Evolutionary conservation across 805 yeast species (phyloP).

Genomic region (Pichia gijzeniarum): DNA sequence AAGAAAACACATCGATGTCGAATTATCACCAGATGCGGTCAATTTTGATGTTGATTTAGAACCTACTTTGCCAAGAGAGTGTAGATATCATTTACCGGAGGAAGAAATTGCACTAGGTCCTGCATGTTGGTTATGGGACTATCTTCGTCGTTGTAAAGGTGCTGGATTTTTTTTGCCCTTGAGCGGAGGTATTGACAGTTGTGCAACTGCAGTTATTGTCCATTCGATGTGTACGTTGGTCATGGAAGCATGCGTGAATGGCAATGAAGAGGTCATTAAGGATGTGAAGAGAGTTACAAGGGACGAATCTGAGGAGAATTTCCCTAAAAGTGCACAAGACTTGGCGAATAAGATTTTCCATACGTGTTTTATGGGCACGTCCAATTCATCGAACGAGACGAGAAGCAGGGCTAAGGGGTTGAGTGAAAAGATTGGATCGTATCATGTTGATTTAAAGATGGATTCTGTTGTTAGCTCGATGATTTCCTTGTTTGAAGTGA

Average conservation of each 20-base stretch:
- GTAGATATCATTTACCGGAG: conserved; percentile 73
- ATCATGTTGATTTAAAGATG: conserved; percentile 89
- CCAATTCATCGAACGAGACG: conserved; percentile 85
- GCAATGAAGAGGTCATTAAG: conserved; percentile 64
- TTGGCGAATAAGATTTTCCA: conserved; percentile 73
- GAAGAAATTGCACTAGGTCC: conserved; percentile 98
- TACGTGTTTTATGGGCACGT: conserved; percentile 94
- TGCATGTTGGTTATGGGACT: conserved; percentile 99
- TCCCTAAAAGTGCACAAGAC: conserved; percentile 70
- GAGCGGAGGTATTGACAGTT: conserved; percentile 96
- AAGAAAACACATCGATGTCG: conserved; percentile 55
- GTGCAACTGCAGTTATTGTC: conserved; percentile 94
- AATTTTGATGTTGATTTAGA: conserved; percentile 54
- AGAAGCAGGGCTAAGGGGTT: conserved; percentile 73
- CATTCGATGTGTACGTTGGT: conserved; percentile 92
- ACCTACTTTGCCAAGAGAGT: conserved; percentile 48
- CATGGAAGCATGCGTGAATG: conserved; percentile 56
- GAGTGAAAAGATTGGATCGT: conserved; percentile 73
- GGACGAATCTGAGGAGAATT: conserved; percentile 30
- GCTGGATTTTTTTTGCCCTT: conserved; percentile 91
- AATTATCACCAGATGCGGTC: conserved; percentile 53
- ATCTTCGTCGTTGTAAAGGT: conserved; percentile 81
- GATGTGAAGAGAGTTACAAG: conserved; percentile 72
- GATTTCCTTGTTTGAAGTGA: conserved; percentile 69
- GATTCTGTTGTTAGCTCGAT: conserved; percentile 75